Evolutionary conservation across 768 basidiomycete genomes (phyloP), one percentile per base, ranked within the genome.

Genomic region (Termitomyces sp.): DNA sequence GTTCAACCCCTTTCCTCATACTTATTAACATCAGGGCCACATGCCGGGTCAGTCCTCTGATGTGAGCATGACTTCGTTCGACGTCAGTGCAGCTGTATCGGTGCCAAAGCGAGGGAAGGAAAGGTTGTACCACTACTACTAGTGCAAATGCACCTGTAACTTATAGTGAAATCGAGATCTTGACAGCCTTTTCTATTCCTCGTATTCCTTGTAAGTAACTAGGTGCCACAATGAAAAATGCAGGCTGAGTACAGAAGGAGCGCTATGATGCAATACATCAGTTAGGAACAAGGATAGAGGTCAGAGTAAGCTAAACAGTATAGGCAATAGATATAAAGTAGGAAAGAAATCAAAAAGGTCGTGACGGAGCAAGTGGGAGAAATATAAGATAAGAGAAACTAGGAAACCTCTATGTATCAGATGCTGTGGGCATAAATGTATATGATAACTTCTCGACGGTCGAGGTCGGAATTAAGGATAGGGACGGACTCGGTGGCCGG

Each of bases 41-140:
- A 66, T n/a, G 67, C 65, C 22, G 57, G n/a, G 8, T 55, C 39
- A 12, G 67, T 65, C 63, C 9, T 69, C 70, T 0, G 74, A 75
- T 60, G 66, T 65, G 57, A 69, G 68, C 7, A 78, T 78, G 76
- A 73, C 63, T 47, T 75, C 74, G 1, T 66, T 69, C 1, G 75
- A 78, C 59, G 72, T 78, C 14, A 69, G 68, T 56, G 73, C 72
- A 7, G 73, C 71, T 4, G 74, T 76, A 6, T 75, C 74, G 1
- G 56, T 74, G 13, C 73, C 72, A 0, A 73, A 69, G 55, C 72
- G 70, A 8, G 68, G 68, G 18, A 68, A 68, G 37, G 66, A 69
- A 49, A 64, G 68, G 45, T 43, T 70, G 3, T 60, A 62, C 27
- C 61, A 61, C 30, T 61, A 54, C 20, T 20, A 39, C 26, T n/a